Conservation (phyloP, 768 basidiomycete genomes). For the Postia placenta region DNA sequence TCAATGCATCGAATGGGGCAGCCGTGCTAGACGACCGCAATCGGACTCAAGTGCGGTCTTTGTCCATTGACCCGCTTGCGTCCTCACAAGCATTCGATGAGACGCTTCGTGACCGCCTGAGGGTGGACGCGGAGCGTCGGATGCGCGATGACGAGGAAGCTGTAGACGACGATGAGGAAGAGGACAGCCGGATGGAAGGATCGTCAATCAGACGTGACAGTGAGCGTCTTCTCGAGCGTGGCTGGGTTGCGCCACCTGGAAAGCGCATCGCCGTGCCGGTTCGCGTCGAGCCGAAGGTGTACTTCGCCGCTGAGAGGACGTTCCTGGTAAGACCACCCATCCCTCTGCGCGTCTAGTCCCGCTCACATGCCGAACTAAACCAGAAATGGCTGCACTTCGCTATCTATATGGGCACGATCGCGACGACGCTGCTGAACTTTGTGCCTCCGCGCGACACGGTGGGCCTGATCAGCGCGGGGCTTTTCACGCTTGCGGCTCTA, state of each 20-base stretch:
- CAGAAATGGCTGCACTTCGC: constrained; percentile 90
- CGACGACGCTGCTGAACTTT: constrained; percentile 88
- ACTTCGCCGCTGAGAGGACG: constrained; percentile 93
- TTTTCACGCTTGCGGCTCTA: constrained; percentile 89
- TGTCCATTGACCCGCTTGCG: constrained; percentile 85
- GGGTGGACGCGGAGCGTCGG: constrained; percentile 21
- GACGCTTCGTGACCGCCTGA: constrained; percentile 66
- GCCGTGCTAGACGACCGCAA: neutral
- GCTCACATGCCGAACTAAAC: neutral
- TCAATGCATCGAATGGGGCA: constrained; percentile 21
- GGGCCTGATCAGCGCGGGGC: constrained; percentile 79
- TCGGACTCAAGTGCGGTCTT: constrained; percentile 17
- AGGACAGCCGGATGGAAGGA: constrained; percentile 12
- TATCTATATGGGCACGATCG: constrained; percentile 84
- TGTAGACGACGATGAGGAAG: constrained; percentile 32
- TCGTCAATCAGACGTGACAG: neutral
- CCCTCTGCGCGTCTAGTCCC: neutral
- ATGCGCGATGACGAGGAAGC: constrained; percentile 34
- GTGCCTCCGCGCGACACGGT: constrained; percentile 60
- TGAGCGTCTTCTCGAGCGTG: constrained; percentile 52
- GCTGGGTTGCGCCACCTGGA: constrained; percentile 75
- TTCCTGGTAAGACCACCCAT: constrained; percentile 63
- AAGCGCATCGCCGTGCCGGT: constrained; percentile 92
- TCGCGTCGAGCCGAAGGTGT: constrained; percentile 97
- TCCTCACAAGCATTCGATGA: constrained; percentile 81